Evolutionary conservation across 1,139 yeast genomes (phyloP).

Genomic region (Scheffersomyces illinoinensis): DNA sequence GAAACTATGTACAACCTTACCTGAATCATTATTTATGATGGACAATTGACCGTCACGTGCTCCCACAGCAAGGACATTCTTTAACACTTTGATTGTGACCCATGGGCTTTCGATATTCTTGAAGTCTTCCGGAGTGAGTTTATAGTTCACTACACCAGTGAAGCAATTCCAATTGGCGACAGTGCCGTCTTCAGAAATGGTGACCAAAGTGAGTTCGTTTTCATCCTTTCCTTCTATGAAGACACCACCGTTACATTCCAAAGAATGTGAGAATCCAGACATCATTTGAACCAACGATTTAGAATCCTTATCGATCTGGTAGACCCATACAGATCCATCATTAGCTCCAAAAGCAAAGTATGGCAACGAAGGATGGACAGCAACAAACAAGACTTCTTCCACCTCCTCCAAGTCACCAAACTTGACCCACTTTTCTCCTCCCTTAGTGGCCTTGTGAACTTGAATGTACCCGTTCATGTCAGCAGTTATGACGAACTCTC

Average conservation of each 20-base stretch:
- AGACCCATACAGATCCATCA: constrained; percentile 96
- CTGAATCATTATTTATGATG: constrained; percentile 71
- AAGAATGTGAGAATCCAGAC: constrained; percentile 78
- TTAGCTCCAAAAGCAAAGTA: constrained; percentile 91
- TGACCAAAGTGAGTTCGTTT: constrained; percentile 63
- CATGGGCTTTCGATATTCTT: constrained; percentile 81
- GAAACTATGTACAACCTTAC: constrained; percentile 66
- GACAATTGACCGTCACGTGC: constrained; percentile 85
- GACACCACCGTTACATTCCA: constrained; percentile 75
- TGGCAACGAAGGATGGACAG: constrained; percentile 68
- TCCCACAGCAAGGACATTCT: constrained; percentile 67
- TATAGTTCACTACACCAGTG: constrained; percentile 67
- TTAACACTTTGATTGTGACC: constrained; percentile 63
- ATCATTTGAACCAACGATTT: constrained; percentile 66
- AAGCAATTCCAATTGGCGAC: constrained; percentile 89
- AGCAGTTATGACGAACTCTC: constrained; percentile 78
- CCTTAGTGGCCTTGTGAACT: constrained; percentile 67
- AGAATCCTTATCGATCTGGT: constrained; percentile 61
- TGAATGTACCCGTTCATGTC: constrained; percentile 91
- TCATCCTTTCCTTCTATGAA: constrained; percentile 67
- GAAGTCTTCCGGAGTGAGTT: constrained; percentile 62
- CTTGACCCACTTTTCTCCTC: constrained; percentile 80
- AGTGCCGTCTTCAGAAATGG: constrained; percentile 86
- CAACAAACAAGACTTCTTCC: constrained; percentile 75
- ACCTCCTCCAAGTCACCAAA: constrained; percentile 79